A percentile compares a stretch with the other conserved stretches of the same genome.
These are phyloP conservation scores for Malus fusca DNA, from an alignment of 306 rosid species.

Conservation along the genomic window DNA sequence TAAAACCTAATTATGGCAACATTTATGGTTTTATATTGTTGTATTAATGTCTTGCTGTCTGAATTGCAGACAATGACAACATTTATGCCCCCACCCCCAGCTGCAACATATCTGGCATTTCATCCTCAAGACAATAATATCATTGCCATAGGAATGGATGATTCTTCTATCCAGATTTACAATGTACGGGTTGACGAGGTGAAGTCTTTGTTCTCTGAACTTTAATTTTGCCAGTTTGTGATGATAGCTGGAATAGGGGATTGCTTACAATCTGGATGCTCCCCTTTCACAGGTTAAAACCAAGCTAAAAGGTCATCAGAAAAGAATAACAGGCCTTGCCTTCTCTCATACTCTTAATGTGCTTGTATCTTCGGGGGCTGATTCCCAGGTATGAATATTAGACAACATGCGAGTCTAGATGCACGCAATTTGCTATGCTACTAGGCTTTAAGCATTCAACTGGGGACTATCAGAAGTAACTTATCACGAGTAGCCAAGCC, in stretches of 20 bases:
- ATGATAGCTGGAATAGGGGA: slow-evolving; percentile 3
- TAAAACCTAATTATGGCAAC: neutral
- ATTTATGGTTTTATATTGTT: neutral
- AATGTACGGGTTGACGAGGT: slow-evolving; percentile 97
- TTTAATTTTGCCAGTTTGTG: neutral
- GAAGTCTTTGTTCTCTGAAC: slow-evolving; percentile 48
- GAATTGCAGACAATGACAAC: slow-evolving; percentile 92
- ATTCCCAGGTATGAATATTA: slow-evolving; percentile 75
- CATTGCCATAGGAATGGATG: slow-evolving; percentile 99
- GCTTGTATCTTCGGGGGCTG: slow-evolving; percentile 99
- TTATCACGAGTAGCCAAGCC: neutral
- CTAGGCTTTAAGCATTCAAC: neutral
- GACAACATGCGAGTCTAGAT: neutral
- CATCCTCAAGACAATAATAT: slow-evolving; percentile 99
- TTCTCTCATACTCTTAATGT: slow-evolving; percentile 78
- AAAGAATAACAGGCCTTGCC: slow-evolving; percentile 98
- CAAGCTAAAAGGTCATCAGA: slow-evolving; percentile 93
- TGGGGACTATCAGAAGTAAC: neutral
- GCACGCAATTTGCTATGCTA: neutral
- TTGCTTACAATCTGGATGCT: slow-evolving; percentile 6
- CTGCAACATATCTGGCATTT: slow-evolving; percentile 95
- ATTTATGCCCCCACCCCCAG: slow-evolving; percentile 99
- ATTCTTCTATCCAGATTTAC: slow-evolving; percentile 89
- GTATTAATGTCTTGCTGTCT: slow-evolving; percentile 14
- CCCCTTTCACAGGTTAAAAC: slow-evolving; percentile 66